Evolutionary conservation across 805 yeast genomes (phyloP).

Genomic region (Kuraishia floccosa): DNA sequence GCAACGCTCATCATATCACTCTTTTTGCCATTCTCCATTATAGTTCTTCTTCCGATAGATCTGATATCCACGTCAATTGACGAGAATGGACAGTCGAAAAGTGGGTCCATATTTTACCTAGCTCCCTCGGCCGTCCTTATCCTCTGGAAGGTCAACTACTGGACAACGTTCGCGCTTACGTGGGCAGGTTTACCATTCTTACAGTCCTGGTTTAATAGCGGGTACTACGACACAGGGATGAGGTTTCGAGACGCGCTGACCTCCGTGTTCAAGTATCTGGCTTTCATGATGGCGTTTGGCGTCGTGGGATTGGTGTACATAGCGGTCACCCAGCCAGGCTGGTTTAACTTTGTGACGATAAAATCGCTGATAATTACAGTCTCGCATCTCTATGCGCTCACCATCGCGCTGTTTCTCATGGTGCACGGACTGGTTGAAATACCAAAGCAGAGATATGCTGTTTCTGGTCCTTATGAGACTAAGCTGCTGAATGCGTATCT

Average conservation of each 20-base stretch:
- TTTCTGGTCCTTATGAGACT: constrained; percentile 14
- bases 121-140: constrained; percentile 32
- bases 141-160: constrained; percentile 67
- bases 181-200: constrained; percentile 68
- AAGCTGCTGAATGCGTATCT: constrained; percentile 26
- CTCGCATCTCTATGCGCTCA: constrained; percentile 66
- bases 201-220: constrained; percentile 65
- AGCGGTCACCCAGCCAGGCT: constrained; percentile 21
- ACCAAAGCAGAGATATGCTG: constrained; percentile 32
- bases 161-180: constrained; percentile 72
- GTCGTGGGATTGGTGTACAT: constrained; percentile 48
- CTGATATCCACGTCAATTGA: constrained; percentile 38
- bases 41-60: constrained; percentile 67
- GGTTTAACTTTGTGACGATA: constrained; percentile 32
- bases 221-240: constrained; percentile 37
- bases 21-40: constrained; percentile 64
- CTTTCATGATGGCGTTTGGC: constrained; percentile 41
- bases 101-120: constrained; percentile 33
- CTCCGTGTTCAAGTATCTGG: constrained; percentile 48
- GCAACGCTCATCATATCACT: constrained; percentile 46
- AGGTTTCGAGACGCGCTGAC: constrained; percentile 46
- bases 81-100: constrained; percentile 18
- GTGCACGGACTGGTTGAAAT: constrained; percentile 68
- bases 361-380: constrained; percentile 63
- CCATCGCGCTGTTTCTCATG: constrained; percentile 73